Conservation (phyloP, 768 basidiomycete species). For the Mycena kentingensis region DNA sequence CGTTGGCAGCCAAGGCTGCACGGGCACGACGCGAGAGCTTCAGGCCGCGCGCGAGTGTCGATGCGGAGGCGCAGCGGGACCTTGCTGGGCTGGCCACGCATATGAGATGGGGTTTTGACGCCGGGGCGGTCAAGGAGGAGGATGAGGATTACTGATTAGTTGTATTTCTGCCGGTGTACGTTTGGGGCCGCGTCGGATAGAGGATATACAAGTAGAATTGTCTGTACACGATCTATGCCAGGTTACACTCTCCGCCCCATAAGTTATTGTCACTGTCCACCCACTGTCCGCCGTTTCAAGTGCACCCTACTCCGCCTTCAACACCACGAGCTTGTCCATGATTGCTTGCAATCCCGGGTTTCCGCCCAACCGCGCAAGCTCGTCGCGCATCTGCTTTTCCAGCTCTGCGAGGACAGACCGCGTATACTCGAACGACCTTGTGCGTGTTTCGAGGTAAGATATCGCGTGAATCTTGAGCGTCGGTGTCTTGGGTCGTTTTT, state of each 20-base stretch:
- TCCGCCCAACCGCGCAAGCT: conserved; percentile 62
- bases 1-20: conserved; percentile 48
- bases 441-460: conserved; percentile 47
- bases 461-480: conserved; percentile 67
- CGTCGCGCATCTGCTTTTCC: conserved; percentile 52
- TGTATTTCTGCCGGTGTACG: neutral
- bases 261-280: too few relatives aligned
- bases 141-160: conserved; percentile 42
- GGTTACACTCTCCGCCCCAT: too few relatives aligned
- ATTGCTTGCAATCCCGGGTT: conserved; percentile 51
- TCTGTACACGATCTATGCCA: too few relatives aligned
- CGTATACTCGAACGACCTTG: conserved; percentile 62
- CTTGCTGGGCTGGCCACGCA: conserved; percentile 29
- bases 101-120: conserved; percentile 35
- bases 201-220: too few relatives aligned
- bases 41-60: conserved; percentile 76
- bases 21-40: conserved; percentile 76
- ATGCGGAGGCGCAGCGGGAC: conserved; percentile 40
- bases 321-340: conserved; percentile 38
- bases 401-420: conserved; percentile 52
- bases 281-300: too few relatives aligned
- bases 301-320: too few relatives aligned
- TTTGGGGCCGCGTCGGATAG: too few relatives aligned
- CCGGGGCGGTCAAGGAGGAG: conserved; percentile 49
- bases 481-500: conserved; percentile 61